Evolutionary conservation across 768 basidiomycete genomes (phyloP).

Genomic region (Obba rivulosa): DNA sequence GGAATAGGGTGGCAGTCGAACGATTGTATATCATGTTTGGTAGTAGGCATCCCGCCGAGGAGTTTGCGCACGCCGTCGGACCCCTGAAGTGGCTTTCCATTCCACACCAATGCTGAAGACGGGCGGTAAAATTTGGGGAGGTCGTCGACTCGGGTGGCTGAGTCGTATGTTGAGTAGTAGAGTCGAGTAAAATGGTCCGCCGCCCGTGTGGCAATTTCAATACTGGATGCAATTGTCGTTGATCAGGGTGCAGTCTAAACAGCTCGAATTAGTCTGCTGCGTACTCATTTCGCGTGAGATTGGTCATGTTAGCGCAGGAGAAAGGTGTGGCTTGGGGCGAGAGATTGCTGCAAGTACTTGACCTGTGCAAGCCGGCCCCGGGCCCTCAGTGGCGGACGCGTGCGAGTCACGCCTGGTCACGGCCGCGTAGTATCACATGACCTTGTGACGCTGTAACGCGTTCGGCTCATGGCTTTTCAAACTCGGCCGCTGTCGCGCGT

Average conservation of each 20-base stretch:
- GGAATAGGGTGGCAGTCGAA: slow-evolving; percentile 90
- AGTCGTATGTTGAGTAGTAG: slow-evolving; percentile 81
- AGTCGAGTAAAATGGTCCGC: slow-evolving; percentile 80
- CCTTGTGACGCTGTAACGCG: too few species aligned
- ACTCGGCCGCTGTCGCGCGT: too few species aligned
- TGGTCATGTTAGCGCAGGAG: slow-evolving; percentile 24
- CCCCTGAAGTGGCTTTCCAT: slow-evolving; percentile 76
- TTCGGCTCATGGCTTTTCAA: too few species aligned
- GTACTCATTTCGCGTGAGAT: slow-evolving; percentile 32
- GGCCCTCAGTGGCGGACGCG: too few species aligned
- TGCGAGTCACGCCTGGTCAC: too few species aligned
- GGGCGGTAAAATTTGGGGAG: slow-evolving; percentile 79
- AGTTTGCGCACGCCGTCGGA: slow-evolving; percentile 61
- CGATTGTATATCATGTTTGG: slow-evolving; percentile 81
- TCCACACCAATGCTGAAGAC: slow-evolving; percentile 77
- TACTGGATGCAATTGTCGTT: slow-evolving; percentile 36
- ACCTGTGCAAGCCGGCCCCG: too few species aligned
- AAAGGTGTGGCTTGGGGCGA: too few species aligned
- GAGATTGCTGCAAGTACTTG: too few species aligned
- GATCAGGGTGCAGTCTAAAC: not conserved
- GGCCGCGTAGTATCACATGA: too few species aligned
- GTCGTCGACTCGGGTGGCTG: slow-evolving; percentile 66
- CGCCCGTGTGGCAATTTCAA: slow-evolving; percentile 80
- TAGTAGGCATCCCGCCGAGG: slow-evolving; percentile 67
- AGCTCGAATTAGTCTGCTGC: slow-evolving; percentile 2